These are phyloP conservation scores for Volvox reticuliferus DNA, from an alignment of 139 green algal species.

Conservation along the genomic window DNA sequence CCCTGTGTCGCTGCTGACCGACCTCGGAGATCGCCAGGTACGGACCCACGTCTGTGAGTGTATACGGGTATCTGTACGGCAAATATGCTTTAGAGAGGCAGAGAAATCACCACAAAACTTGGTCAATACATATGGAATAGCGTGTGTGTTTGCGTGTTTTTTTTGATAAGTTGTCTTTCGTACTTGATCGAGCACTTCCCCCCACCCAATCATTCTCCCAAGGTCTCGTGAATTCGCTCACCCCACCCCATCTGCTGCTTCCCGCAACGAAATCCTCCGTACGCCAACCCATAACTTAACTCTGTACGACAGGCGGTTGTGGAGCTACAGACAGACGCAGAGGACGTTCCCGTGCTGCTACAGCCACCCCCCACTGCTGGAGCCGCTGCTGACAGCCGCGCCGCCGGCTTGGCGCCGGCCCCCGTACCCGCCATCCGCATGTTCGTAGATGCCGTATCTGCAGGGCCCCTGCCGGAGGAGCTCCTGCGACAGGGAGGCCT, in stretches of 20 bases:
- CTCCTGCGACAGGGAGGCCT: conserved; percentile 14
- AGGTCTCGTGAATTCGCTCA: too few relatives aligned
- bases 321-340: conserved; percentile 50
- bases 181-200: too few relatives aligned
- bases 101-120: too few relatives aligned
- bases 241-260: too few relatives aligned
- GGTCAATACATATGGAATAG: too few relatives aligned
- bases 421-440: conserved; percentile 1
- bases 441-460: conserved; percentile 12
- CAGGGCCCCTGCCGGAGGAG: neutral
- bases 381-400: neutral
- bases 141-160: too few relatives aligned
- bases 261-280: too few relatives aligned
- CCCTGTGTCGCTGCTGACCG: conserved; percentile 71
- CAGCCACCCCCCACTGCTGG: neutral
- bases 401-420: conserved; percentile 8
- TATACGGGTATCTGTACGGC: too few relatives aligned
- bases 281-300: too few relatives aligned
- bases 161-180: too few relatives aligned
- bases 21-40: conserved; percentile 73
- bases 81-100: too few relatives aligned
- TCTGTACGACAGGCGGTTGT: conserved; percentile 59
- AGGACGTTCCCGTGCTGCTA: conserved; percentile 38
- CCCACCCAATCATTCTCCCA: too few relatives aligned
- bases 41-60: neutral